These are phyloP conservation scores for Crithidia fasciculata DNA, from an alignment of 208 protist species.

Conservation along the genomic window DNA sequence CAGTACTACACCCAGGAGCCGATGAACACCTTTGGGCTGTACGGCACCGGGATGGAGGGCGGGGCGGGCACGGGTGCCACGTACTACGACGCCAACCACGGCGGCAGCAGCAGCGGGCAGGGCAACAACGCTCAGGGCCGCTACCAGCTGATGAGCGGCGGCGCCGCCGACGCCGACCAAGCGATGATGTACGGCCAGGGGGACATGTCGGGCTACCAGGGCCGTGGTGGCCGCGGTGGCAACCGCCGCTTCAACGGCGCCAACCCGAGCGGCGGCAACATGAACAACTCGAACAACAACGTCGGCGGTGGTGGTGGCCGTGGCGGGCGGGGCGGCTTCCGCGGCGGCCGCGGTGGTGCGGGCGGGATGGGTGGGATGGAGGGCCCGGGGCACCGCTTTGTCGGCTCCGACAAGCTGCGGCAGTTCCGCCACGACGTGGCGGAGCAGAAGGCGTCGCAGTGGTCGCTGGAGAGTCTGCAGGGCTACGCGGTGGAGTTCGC, in stretches of 20 bases:
- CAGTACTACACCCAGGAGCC: slow-evolving; percentile 91
- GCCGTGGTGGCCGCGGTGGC: slow-evolving; percentile 31
- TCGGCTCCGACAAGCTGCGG: slow-evolving; percentile 69
- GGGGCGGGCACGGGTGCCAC: neutral
- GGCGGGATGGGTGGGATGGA: slow-evolving; percentile 40
- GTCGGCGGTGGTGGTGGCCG: slow-evolving; percentile 6
- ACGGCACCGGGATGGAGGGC: slow-evolving; percentile 29
- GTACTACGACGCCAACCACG: slow-evolving; percentile 36
- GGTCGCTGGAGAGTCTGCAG: slow-evolving; percentile 85
- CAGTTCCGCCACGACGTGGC: slow-evolving; percentile 65
- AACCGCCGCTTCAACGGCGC: slow-evolving; percentile 1
- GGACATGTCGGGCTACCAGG: slow-evolving; percentile 21
- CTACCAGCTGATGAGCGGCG: slow-evolving; percentile 33
- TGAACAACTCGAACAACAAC: neutral
- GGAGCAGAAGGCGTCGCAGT: slow-evolving; percentile 50
- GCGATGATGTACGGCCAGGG: slow-evolving; percentile 28
- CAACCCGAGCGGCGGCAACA: neutral
- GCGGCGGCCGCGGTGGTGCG: slow-evolving; percentile 29
- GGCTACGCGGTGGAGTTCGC: slow-evolving; percentile 95
- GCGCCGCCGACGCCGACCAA: slow-evolving; percentile 17
- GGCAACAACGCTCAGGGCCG: slow-evolving; percentile 17
- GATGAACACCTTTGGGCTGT: slow-evolving; percentile 68
- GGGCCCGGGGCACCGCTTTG: slow-evolving; percentile 37
- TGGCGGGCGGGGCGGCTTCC: slow-evolving; percentile 14
- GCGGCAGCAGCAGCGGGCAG: slow-evolving; percentile 17